A percentile compares a stretch with the other conserved stretches of the same genome.
phyloP scores from a whole-genome alignment of 768 basidiomycete species.

The Termitomyces sp. region DNA sequence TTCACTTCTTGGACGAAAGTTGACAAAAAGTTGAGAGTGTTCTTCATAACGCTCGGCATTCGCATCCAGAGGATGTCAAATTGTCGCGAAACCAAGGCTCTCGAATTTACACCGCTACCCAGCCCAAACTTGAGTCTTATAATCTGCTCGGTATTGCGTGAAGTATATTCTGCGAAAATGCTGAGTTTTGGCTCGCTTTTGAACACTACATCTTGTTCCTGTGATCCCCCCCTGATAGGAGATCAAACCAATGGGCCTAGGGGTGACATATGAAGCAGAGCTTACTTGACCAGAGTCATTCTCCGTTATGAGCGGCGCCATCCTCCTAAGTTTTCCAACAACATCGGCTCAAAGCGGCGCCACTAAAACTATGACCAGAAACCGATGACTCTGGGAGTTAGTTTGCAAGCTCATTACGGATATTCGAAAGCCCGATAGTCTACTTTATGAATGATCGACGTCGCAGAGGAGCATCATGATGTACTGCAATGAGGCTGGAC shows the following conservation, averaged over 20 bases:
- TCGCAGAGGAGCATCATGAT: background rate
- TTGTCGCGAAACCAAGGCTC: no score
- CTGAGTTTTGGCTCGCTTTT: no score
- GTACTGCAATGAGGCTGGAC: no score
- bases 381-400: background rate
- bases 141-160: no score
- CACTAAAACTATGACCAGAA: background rate
- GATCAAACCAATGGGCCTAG: background rate
- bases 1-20: no score
- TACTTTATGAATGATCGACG: conserved; percentile 13
- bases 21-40: no score
- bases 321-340: background rate
- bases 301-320: conserved; percentile 14
- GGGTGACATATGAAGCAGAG: conserved; percentile 9
- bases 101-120: no score
- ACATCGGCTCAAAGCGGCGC: background rate
- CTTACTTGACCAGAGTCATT: background rate
- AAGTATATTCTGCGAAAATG: no score
- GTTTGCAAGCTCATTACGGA: background rate
- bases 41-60: no score
- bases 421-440: background rate
- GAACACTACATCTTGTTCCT: background rate
- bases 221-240: conserved; percentile 10
- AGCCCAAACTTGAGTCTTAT: no score
- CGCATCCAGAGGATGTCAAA: no score